Percentiles rank a stretch among this genome's conserved stretches.
phyloP scores from a whole-genome alignment of 768 basidiomycete species.

The Hygrocybe punicea region DNA sequence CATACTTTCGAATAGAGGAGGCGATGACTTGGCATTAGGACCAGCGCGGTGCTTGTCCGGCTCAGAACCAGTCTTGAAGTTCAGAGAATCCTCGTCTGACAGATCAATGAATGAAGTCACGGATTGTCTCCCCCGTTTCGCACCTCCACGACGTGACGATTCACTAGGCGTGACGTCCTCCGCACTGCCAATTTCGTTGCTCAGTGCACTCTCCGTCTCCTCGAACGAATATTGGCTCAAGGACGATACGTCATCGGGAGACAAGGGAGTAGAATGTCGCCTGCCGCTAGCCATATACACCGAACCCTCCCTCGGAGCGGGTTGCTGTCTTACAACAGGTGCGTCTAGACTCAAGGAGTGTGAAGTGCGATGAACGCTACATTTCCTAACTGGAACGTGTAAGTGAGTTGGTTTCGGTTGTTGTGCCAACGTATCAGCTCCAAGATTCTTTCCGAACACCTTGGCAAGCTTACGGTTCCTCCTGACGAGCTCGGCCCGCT shows the following conservation, averaged over 20 bases:
- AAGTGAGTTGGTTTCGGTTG: conserved; percentile 23
- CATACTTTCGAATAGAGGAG: conserved; percentile 48
- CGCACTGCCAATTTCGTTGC: neutral
- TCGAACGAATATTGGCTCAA: conserved; percentile 13
- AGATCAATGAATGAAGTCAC: conserved; percentile 62
- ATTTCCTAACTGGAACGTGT: neutral
- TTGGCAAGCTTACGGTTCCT: conserved; percentile 77
- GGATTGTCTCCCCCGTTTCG: conserved; percentile 23
- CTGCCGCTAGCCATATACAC: conserved; percentile 34
- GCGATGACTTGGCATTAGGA: conserved; percentile 37
- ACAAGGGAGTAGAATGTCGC: conserved; percentile 55
- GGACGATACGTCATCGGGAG: conserved; percentile 45
- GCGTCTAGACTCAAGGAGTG: conserved; percentile 17
- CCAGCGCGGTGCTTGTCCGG: conserved; percentile 16
- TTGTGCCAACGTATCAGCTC: conserved; percentile 38
- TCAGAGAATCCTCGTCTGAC: conserved; percentile 55
- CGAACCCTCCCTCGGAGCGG: conserved; percentile 22
- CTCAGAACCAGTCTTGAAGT: conserved; percentile 11
- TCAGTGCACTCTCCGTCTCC: neutral
- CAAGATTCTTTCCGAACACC: conserved; percentile 70
- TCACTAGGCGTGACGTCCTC: conserved; percentile 5
- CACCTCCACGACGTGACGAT: conserved; percentile 14
- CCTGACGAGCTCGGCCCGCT: conserved; percentile 69
- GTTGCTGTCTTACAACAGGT: neutral
- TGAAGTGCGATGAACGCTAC: conserved; percentile 17